phyloP scores from a whole-genome alignment of 805 yeast genomes.

The Kazachstania kunashirensis region DNA sequence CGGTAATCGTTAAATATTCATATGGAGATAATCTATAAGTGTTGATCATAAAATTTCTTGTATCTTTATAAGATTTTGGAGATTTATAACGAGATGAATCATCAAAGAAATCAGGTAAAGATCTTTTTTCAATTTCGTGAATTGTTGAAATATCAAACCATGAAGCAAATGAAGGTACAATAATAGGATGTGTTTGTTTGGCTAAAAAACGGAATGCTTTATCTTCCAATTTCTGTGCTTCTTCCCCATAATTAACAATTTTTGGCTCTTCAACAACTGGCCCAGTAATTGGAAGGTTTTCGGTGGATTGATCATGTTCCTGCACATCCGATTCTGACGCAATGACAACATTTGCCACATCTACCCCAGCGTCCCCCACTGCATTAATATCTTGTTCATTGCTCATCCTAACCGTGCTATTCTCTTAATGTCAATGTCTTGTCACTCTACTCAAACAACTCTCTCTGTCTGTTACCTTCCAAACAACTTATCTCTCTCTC shows the following conservation, averaged over 20 bases:
- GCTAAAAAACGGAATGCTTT: slow-evolving; percentile 28
- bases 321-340: too few relatives aligned
- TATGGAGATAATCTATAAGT: slow-evolving; percentile 82
- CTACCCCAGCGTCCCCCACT: too few relatives aligned
- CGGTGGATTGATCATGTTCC: too few relatives aligned
- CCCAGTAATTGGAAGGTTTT: too few relatives aligned
- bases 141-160: slow-evolving; percentile 75
- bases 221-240: slow-evolving; percentile 29
- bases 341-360: too few relatives aligned
- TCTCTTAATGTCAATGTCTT: too few relatives aligned
- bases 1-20: slow-evolving; percentile 82
- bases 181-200: slow-evolving; percentile 70
- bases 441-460: too few relatives aligned
- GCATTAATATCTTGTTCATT: too few relatives aligned
- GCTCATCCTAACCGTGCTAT: too few relatives aligned
- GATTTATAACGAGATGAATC: slow-evolving; percentile 66
- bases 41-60: slow-evolving; percentile 82
- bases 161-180: slow-evolving; percentile 76
- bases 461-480: too few relatives aligned
- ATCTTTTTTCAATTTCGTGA: slow-evolving; percentile 69
- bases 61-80: slow-evolving; percentile 68
- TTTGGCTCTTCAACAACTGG: background rate
- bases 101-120: slow-evolving; percentile 81
- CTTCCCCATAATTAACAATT: slow-evolving; percentile 25
- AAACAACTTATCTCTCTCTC: too few relatives aligned